Conservation (phyloP, 2,329 filamentous ascomycete species). For the Aulographum hederae region DNA sequence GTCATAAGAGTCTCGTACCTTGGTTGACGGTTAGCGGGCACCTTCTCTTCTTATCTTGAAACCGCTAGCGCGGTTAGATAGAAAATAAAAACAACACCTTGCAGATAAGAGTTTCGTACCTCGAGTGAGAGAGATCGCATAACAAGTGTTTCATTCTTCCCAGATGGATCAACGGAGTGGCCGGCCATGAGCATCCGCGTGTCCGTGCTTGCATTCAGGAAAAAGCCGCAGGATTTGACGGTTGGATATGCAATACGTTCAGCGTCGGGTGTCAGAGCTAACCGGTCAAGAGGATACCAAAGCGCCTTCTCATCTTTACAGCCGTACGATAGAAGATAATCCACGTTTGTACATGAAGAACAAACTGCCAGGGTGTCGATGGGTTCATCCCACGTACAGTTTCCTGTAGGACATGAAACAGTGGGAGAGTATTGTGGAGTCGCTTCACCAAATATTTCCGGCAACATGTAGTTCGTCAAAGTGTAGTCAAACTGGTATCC, state of each 20-base stretch:
- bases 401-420: constrained; percentile 3
- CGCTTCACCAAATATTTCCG: constrained; percentile 1
- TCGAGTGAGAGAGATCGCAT: neutral
- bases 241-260: neutral
- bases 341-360: constrained; percentile 3
- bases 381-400: constrained; percentile 5
- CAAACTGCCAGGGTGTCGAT: constrained; percentile 5
- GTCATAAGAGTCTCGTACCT: neutral
- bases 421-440: neutral
- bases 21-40: too few species aligned
- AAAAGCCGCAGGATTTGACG: constrained; percentile 3
- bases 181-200: constrained; percentile 3
- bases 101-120: too few species aligned
- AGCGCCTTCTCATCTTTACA: neutral
- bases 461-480: too few species aligned
- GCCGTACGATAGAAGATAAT: constrained; percentile 1
- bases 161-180: too few species aligned
- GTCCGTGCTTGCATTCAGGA: constrained; percentile 1
- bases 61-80: too few species aligned
- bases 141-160: neutral
- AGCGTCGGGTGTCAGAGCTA: neutral
- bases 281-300: neutral
- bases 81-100: too few species aligned
- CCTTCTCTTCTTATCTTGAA: too few species aligned
- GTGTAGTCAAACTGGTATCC: too few species aligned